Percentiles rank a stretch among this genome's conserved stretches.
Evolutionary conservation across 1,139 yeast genomes (phyloP).

Genomic region (Debaryomycetaceae sp.): DNA sequence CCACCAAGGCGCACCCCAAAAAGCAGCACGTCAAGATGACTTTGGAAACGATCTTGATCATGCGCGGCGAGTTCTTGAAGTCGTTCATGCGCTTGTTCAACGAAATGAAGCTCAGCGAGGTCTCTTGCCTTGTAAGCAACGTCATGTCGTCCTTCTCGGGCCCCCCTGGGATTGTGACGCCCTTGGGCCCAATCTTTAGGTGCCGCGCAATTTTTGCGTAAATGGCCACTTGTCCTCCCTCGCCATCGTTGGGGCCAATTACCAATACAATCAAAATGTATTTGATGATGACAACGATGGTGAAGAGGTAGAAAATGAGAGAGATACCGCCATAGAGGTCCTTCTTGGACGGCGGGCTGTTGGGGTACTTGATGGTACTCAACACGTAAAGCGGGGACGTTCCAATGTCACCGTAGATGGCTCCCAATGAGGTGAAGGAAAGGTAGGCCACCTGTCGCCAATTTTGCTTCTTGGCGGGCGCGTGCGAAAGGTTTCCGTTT

Average conservation of each 20-base stretch:
- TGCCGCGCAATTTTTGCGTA: conserved; percentile 52
- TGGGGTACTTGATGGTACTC: conserved; percentile 37
- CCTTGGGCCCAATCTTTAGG: conserved; percentile 44
- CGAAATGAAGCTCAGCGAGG: conserved; percentile 24
- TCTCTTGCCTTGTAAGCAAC: conserved; percentile 37
- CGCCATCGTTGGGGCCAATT: conserved; percentile 53
- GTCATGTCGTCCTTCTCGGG: conserved; percentile 32
- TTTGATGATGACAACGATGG: conserved; percentile 48
- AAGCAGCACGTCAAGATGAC: conserved; percentile 41
- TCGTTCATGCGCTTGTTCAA: conserved; percentile 12
- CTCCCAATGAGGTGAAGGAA: conserved; percentile 44
- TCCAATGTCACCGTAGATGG: conserved; percentile 60
- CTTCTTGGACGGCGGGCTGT: conserved; percentile 25
- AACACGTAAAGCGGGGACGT: conserved; percentile 56
- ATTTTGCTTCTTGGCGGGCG: conserved; percentile 13
- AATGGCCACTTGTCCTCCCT: conserved; percentile 61
- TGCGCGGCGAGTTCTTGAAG: conserved; percentile 19
- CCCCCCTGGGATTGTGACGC: conserved; percentile 39
- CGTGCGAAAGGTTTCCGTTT: no score
- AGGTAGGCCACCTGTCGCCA: conserved; percentile 22
- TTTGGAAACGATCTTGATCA: conserved; percentile 25
- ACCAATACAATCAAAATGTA: conserved; percentile 45
- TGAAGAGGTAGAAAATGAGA: conserved; percentile 51
- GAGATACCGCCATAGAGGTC: conserved; percentile 52
- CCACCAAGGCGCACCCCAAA: conserved; percentile 51